phyloP scores from a whole-genome alignment of 164 flowering plant species.

The Cinnamomum chago region DNA sequence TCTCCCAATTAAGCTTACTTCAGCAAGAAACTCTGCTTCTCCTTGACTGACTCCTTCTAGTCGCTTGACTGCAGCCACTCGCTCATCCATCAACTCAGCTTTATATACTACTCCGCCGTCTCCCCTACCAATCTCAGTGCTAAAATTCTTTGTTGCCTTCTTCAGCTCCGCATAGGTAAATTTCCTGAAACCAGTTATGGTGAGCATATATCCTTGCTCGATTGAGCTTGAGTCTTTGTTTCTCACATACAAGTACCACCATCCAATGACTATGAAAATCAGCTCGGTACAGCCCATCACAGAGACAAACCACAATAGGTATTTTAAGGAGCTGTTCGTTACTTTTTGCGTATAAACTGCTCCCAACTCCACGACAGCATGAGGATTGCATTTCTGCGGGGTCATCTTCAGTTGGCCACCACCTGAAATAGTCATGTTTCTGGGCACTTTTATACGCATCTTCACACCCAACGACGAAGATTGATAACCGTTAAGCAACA shows the following conservation, averaged over 20 bases:
- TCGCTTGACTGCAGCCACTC: constrained; percentile 22
- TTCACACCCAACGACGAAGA: not conserved
- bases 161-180: constrained; percentile 3
- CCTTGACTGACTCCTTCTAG: constrained; percentile 17
- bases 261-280: constrained; percentile 3
- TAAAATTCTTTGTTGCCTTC: not conserved
- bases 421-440: not conserved
- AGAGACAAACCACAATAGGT: constrained; percentile 5
- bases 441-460: constrained; percentile 8
- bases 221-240: not conserved
- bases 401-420: not conserved
- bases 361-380: not conserved
- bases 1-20: constrained; percentile 23
- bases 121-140: not conserved
- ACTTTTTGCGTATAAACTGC: no score
- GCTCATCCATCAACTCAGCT: constrained; percentile 14
- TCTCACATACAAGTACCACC: constrained; percentile 5
- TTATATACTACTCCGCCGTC: constrained; percentile 26
- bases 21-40: constrained; percentile 28
- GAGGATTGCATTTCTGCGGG: not conserved
- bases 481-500: constrained; percentile 9
- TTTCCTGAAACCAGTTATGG: not conserved
- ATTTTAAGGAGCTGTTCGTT: not conserved
- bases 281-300: constrained; percentile 17
- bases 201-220: constrained; percentile 7